These are phyloP conservation scores for Hortiboletus flavorubellus DNA, from an alignment of 768 basidiomycete genomes.

Conservation along the genomic window DNA sequence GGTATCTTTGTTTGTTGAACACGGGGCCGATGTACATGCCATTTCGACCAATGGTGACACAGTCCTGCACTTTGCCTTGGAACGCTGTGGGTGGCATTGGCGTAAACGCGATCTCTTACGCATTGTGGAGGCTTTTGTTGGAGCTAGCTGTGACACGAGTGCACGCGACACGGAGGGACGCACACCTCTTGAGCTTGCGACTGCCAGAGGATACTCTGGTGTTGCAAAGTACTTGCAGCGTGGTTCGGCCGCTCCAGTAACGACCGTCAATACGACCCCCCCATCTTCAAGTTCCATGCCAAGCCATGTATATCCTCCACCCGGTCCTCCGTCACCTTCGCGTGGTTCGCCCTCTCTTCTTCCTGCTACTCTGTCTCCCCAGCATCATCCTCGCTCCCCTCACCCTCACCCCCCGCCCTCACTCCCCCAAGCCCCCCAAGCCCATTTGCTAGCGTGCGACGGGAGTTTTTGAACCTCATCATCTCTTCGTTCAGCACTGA, in stretches of 20 bases:
- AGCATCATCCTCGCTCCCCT: neutral
- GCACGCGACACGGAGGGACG: neutral
- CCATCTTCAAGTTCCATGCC: too few relatives aligned
- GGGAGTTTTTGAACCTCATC: too few relatives aligned
- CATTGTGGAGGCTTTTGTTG: neutral
- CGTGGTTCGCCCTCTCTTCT: too few relatives aligned
- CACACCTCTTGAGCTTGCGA: neutral
- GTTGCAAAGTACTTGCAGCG: neutral
- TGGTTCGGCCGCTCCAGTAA: too few relatives aligned
- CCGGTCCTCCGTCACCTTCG: too few relatives aligned
- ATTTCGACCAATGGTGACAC: too few relatives aligned
- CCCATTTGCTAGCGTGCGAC: neutral
- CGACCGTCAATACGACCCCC: too few relatives aligned
- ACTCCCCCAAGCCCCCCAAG: neutral
- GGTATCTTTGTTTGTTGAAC: neutral
- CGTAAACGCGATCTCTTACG: neutral
- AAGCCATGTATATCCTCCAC: too few relatives aligned
- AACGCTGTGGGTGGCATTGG: too few relatives aligned
- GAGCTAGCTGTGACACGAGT: neutral
- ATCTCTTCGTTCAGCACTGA: too few relatives aligned
- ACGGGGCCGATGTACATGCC: neutral
- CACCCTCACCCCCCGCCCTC: neutral
- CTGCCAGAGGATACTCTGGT: fast-evolving
- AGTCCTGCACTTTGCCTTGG: too few relatives aligned
- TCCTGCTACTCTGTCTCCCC: too few relatives aligned